Base-by-base conservation (phyloP, 1,284 basidiomycete genomes). In the Neolentinus lepideus region DNA sequence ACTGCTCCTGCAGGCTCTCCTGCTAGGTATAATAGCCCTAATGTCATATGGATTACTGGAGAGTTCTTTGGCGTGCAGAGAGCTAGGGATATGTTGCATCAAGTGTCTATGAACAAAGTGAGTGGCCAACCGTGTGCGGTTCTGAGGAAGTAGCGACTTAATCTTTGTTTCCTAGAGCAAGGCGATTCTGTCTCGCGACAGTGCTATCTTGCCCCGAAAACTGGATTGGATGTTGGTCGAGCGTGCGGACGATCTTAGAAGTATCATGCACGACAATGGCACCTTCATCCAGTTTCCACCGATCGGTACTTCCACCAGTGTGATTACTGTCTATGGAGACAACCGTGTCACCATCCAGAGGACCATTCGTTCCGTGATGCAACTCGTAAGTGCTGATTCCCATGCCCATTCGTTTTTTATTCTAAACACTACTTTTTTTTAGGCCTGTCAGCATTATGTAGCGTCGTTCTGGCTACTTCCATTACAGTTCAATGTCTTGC, bases 161-260 rank as follows among this genome's bases (percentile, higher is more conserved):
- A 51, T 61, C 52, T 48, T 31, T 52, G 61, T 9, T 61, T 33
- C 47, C n/a, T 66, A 96, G 94, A 89, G 87, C 69, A 96, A 97
- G 69, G 82, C 84, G 53, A 84, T 97, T 61, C 89, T 98, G 58
- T 95, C 94, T 19, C 80, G 94, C 59, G 94, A 98, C 67, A 94
- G 93, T 2, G 91, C 93, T 11, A 90, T 98, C 59, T 79, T 98
- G 27, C 96, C 97, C 36, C 88, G 96, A 60, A 99, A 99, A 71
- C 78, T 99, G 61, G 96, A 99, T 67, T 98, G 96, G 95, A 90
- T 99, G 82, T 85, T 98, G 56, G 90, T 89, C 19, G 94, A 99
- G 70, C 86, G 90, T 45, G 79, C 91, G 29, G 95, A 98, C 57
- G 94, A 97, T 62, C 76, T 98, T 62, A 92, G 88, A 69, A 79